Percentiles rank a stretch among this genome's conserved stretches.
Conservation (phyloP, 495 filamentous ascomycete genomes). For the Tetracladium setigerum region DNA sequence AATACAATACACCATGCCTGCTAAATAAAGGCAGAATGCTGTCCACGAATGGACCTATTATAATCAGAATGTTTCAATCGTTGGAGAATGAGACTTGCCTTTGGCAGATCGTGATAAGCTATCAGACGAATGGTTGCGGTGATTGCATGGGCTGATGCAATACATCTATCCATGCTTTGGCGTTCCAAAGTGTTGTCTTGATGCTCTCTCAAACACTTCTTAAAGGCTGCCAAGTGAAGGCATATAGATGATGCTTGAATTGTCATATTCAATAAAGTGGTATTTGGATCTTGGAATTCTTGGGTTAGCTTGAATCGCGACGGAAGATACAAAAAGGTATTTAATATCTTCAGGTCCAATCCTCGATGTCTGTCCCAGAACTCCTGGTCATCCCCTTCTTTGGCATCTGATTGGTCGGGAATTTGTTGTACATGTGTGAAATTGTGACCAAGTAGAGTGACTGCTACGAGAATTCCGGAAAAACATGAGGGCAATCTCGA, state of each 20-base stretch:
- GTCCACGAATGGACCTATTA: no score
- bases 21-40: no score
- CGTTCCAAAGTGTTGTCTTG: no score
- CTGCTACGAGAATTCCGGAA: slow-evolving; percentile 70
- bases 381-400: no score
- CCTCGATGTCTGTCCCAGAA: slow-evolving; percentile 88
- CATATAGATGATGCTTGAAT: slow-evolving; percentile 93
- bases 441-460: slow-evolving; percentile 81
- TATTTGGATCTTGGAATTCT: slow-evolving; percentile 68
- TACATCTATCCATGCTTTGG: no score
- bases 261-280: slow-evolving; percentile 88
- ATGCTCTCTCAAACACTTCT: no score
- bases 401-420: slow-evolving; percentile 66
- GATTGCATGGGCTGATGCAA: no score
- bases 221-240: slow-evolving; percentile 90
- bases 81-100: no score
- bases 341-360: slow-evolving; percentile 78
- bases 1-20: no score
- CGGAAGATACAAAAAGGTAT: slow-evolving; percentile 75
- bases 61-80: no score
- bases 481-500: slow-evolving; percentile 64
- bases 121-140: no score
- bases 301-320: slow-evolving; percentile 67
- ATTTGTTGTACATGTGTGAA: slow-evolving; percentile 82
- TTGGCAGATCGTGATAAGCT: no score